A percentile compares a stretch with the other conserved stretches of the same genome.
Conservation (phyloP, 176 grass and related monocot genomes). For the Hyparrhenia diplandra region DNA sequence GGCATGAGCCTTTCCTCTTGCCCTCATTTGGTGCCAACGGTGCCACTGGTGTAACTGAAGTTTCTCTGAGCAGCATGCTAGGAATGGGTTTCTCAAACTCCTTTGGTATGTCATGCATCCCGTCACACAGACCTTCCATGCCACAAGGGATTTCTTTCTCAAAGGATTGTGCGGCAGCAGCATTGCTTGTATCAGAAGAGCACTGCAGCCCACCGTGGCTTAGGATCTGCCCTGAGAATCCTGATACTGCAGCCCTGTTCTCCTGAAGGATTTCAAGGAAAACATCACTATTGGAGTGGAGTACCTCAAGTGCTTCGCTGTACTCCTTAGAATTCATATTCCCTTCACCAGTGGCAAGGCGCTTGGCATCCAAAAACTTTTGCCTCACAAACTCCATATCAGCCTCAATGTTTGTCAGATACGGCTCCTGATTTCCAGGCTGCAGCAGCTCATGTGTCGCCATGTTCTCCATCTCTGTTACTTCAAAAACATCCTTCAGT, state of each 20-base stretch:
- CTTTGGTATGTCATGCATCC: background rate
- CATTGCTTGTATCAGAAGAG: conserved; percentile 3
- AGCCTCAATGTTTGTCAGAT: background rate
- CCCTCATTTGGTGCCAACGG: background rate
- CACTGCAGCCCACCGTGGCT: conserved; percentile 8
- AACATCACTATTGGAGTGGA: conserved; percentile 48
- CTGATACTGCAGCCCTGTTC: conserved; percentile 41
- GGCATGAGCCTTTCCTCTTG: conserved; percentile 13
- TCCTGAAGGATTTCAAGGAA: conserved; percentile 75
- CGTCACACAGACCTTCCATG: background rate
- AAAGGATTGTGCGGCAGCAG: background rate
- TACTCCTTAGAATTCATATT: conserved; percentile 46
- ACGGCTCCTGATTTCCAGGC: background rate
- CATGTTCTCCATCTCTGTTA: conserved; percentile 41
- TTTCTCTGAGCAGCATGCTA: conserved; percentile 13
- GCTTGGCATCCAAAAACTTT: conserved; percentile 61
- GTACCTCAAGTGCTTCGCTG: conserved; percentile 48
- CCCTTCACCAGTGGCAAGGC: conserved; percentile 40
- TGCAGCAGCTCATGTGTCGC: background rate
- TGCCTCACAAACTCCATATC: conserved; percentile 50
- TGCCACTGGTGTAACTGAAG: conserved; percentile 12
- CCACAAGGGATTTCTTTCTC: conserved; percentile 9
- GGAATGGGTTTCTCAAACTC: conserved; percentile 14
- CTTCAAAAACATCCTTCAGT: conserved; percentile 73
- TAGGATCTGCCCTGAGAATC: conserved; percentile 40